Evolutionary conservation across 192 early-diverging fungal genomes (phyloP).

Genomic region (Coemansia sp.): DNA sequence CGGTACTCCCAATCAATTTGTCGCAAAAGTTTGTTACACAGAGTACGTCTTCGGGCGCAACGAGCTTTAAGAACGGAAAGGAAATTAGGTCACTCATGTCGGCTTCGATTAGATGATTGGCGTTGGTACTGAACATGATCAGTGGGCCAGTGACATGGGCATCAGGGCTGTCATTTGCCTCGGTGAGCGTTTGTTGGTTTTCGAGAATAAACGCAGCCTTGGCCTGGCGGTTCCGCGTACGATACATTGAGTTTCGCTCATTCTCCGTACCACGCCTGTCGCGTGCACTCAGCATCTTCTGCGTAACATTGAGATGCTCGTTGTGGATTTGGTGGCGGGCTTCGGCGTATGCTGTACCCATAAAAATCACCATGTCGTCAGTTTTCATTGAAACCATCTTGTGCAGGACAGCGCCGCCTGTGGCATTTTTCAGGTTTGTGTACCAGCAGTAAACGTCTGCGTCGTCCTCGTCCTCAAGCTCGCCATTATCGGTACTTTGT

Average conservation of each 20-base stretch:
- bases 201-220: constrained; percentile 46
- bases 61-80: constrained; percentile 42
- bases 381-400: neutral
- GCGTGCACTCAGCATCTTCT: neutral
- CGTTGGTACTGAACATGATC: constrained; percentile 33
- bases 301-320: neutral
- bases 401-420: neutral
- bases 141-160: constrained; percentile 19
- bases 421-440: neutral
- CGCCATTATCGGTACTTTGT: neutral
- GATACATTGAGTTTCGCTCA: constrained; percentile 20
- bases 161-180: neutral
- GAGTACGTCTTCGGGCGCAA: constrained; percentile 39
- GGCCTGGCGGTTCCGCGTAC: constrained; percentile 22
- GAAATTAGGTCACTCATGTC: constrained; percentile 33
- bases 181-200: neutral
- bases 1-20: constrained; percentile 19
- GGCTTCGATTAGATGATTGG: constrained; percentile 32
- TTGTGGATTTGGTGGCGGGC: neutral
- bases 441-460: constrained; percentile 2
- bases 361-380: constrained; percentile 1
- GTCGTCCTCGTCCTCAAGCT: constrained; percentile 6
- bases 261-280: constrained; percentile 6
- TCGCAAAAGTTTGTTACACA: constrained; percentile 33
- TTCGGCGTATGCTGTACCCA: neutral